Evolutionary conservation across 257 asterid species (phyloP), one percentile per base, ranked within the genome.

Genomic region (Fraxinus americana): DNA sequence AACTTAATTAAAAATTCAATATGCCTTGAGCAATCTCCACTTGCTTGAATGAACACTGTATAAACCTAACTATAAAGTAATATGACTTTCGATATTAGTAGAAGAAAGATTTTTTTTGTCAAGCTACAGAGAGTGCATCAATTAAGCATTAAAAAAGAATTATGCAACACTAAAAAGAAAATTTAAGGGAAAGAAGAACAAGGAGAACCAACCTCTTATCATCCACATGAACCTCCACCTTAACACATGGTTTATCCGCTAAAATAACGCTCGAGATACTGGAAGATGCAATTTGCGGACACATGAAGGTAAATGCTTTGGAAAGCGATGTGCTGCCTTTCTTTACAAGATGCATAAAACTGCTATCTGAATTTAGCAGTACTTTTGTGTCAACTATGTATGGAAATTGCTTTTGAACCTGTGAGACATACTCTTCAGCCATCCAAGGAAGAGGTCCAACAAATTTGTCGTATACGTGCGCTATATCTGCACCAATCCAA

Each of bases 191-290:
- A 13, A 11, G 36, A 32, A 32, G 35, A 43, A 57, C 32, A 73
- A 71, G 9, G 78, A 63, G 29, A 79, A 63, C 82, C 27, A 73
- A 91, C 98, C 98, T 95, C 82, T 88, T 90, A 72, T 86, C 88
- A 77, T 93, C 98, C 77, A 95, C 97, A 87, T 89, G 93, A 83
- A 95, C 98, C 85, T 93, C 97, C 84, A 95, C 97, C 75, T 81
- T 86, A 41, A 88, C 75, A 30, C 39, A 77, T 35, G 76, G 84
- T 74, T 76, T 85, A 75, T 86, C 89, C 2, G 79, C 72, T 83
- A 82, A 76, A 57, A 77, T 79, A 78, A 75, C 86, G 77, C 81
- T 72, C 39, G 89, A 78, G 80, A 80, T 71, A 79, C 81, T 71
- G 13, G 83, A 84, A 67, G 69, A 63, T 23, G 90, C 84, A 76